Base-by-base conservation (phyloP, 768 basidiomycete genomes). In the Termitomyces sp. region DNA sequence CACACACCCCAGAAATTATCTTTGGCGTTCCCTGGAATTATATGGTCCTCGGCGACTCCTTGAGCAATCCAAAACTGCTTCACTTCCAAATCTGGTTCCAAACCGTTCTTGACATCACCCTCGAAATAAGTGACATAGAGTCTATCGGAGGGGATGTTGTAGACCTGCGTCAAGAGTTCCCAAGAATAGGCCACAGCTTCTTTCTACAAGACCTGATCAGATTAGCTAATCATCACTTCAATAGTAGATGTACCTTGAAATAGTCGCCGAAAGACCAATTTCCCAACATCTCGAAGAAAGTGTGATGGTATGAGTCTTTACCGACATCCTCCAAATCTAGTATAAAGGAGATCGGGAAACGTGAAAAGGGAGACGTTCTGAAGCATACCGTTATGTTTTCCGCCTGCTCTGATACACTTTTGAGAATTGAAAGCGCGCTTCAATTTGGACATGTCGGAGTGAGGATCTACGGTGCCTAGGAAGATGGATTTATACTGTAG, bases 191-290 rank as follows among this genome's bases (percentile, higher is more conserved):
- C 75, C 58, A 97, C 89, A 2, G 97, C 96, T 63, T 98, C 97
- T 83, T 89, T 88, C 95, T 96, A 70, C 4, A 30, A 41, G 18
- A 48, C 12, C 23, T 46, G 16, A 55, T 51, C 54, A 59, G 63
- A 60, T 38, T 14, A 16, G 47, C 40, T 48, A 57, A 43, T 60
- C 51, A 51, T 43, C 53, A 49, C 40, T 63, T 61, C 56, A 56
- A 18, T 4, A 28, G 10, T 8, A 32, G 48, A 66, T 71, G 48
- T 54, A 85, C 95, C 85, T 99, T 99, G 86, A 99, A 99, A 78
- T 99, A 99, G 73, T 99, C 95, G 0, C 97, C 97, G 66, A 98
- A 99, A 4, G 95, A 98, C 97, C 97, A 99, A 73, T 99, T 99
- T 41, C 97, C 97, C 63, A 99, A 76, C 97, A 99, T 99, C 76